Evolutionary conservation across 169 alveolate species (phyloP).

Genomic region (Babesia sp.): DNA sequence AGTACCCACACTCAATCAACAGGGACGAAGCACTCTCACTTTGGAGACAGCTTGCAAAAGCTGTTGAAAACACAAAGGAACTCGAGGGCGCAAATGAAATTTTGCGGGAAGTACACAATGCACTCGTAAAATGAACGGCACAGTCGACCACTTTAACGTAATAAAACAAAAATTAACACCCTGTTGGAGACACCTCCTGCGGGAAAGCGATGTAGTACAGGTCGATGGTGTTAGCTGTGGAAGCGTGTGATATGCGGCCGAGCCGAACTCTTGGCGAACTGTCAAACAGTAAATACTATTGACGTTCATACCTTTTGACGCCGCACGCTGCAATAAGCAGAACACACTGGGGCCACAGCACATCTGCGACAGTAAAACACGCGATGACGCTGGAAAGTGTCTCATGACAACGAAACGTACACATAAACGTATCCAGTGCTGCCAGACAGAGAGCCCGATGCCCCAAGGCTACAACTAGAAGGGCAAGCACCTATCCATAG

Average conservation of each 20-base stretch:
- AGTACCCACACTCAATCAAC: slow-evolving; percentile 26
- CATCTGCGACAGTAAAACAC: slow-evolving; percentile 4
- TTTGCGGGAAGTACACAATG: slow-evolving; percentile 3
- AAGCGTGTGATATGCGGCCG: slow-evolving; percentile 64
- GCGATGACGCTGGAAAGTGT: slow-evolving; percentile 21
- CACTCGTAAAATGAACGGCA: slow-evolving; percentile 1
- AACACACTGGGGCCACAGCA: slow-evolving; percentile 51
- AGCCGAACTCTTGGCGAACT: slow-evolving; percentile 71
- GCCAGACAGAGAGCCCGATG: slow-evolving; percentile 19
- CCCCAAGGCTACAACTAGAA: slow-evolving; percentile 18
- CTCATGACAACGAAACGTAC: slow-evolving; percentile 3
- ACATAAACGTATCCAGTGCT: slow-evolving; percentile 17
- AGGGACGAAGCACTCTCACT: slow-evolving; percentile 2
- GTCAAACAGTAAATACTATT: neutral
- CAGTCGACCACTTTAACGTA: neutral
- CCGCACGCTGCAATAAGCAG: slow-evolving; percentile 30
- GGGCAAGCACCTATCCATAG: slow-evolving; percentile 18
- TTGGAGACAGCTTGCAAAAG: slow-evolving; percentile 2
- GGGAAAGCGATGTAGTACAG: neutral
- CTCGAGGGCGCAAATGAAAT: slow-evolving; percentile 24
- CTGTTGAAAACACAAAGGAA: neutral
- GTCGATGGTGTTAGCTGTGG: slow-evolving; percentile 5
- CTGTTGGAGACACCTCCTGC: neutral
- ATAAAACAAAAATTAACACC: neutral
- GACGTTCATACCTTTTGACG: slow-evolving; percentile 61